Percentiles rank a stretch among this genome's conserved stretches.
phyloP scores from a whole-genome alignment of 73 alveolate genomes.

The Paraurostyla sp. region DNA sequence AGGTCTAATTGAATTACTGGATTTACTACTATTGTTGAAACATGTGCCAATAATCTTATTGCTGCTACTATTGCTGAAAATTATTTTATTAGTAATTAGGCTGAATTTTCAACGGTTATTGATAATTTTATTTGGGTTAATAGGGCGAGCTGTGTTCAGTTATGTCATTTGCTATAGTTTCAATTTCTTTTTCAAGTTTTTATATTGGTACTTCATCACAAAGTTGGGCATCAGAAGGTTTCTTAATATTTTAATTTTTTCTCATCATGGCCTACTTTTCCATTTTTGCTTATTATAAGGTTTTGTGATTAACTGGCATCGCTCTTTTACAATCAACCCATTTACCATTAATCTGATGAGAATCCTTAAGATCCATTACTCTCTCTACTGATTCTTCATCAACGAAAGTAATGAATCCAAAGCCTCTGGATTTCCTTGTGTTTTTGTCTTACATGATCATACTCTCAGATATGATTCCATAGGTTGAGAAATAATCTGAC shows the following conservation, averaged over 20 bases:
- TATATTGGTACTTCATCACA: not conserved
- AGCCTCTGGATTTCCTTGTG: constrained; percentile 66
- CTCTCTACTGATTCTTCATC: constrained; percentile 32
- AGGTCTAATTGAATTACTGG: not conserved
- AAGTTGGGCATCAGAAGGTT: not conserved
- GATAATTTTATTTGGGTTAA: too few species aligned
- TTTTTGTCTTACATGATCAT: constrained; percentile 61
- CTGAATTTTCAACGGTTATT: not conserved
- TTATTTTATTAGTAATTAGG: not conserved
- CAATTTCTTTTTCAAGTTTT: not conserved
- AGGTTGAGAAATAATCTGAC: constrained; percentile 35
- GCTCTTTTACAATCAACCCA: constrained; percentile 73
- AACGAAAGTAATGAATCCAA: constrained; percentile 64
- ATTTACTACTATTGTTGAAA: not conserved
- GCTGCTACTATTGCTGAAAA: not conserved
- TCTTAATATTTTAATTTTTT: not conserved
- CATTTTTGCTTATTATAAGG: not conserved
- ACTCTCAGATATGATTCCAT: constrained; percentile 55
- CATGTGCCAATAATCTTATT: not conserved
- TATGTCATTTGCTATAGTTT: not conserved
- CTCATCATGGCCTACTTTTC: not conserved
- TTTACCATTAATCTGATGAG: constrained; percentile 31
- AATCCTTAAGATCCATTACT: constrained; percentile 19
- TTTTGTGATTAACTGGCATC: constrained; percentile 28
- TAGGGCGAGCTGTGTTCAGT: not conserved